Conservation (phyloP, 345 rosid genomes). For the Melaleuca quinquenervia region DNA sequence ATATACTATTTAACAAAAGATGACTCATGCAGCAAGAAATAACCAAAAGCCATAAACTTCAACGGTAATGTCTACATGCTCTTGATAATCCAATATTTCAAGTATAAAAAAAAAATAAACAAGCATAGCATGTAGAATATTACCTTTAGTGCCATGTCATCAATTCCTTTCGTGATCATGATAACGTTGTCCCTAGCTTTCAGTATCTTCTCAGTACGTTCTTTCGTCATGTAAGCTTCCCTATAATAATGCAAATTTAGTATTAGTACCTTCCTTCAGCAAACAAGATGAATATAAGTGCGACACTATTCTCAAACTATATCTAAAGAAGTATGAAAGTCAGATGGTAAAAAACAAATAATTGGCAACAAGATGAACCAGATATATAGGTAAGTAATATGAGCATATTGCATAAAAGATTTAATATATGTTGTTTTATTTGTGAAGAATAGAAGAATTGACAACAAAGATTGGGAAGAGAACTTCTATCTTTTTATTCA, state of each 20-base stretch:
- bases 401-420: neutral
- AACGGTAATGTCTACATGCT: neutral
- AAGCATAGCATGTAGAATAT: neutral
- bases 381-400: neutral
- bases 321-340: neutral
- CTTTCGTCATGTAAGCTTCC: conserved; percentile 95
- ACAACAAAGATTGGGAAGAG: too few relatives aligned
- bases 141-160: conserved; percentile 98
- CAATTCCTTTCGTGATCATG: conserved; percentile 92
- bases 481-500: too few relatives aligned
- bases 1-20: neutral
- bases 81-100: neutral
- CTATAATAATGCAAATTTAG: conserved; percentile 28
- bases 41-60: neutral
- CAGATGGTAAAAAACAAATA: neutral
- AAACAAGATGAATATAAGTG: neutral
- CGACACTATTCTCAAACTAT: neutral
- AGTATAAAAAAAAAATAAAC: neutral
- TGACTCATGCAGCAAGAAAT: neutral
- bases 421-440: too few relatives aligned
- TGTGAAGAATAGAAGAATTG: too few relatives aligned
- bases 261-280: neutral
- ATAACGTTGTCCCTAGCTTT: conserved; percentile 98
- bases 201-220: conserved; percentile 83
- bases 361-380: neutral